These are phyloP conservation scores for Trypanosoma theileri DNA, from an alignment of 208 protist species.

Conservation along the genomic window DNA sequence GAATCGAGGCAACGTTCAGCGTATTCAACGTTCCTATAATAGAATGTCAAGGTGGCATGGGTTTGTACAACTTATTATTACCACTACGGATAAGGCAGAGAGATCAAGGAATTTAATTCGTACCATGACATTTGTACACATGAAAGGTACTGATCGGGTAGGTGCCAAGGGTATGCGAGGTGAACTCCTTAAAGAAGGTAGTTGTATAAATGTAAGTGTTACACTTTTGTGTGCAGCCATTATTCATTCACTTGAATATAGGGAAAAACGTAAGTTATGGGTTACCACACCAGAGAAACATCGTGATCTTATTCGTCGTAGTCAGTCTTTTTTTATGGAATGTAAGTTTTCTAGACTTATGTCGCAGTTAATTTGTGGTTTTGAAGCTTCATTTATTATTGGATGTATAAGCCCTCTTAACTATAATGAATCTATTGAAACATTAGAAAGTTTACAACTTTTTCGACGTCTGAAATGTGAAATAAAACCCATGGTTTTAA, in stretches of 20 bases:
- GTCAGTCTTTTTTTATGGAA: slow-evolving; percentile 91
- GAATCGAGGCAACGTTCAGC: slow-evolving; percentile 50
- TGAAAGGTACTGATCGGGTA: slow-evolving; percentile 82
- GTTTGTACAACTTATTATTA: slow-evolving; percentile 82
- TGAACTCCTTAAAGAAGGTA: slow-evolving; percentile 45
- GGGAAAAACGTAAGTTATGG: slow-evolving; percentile 36
- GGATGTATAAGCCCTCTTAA: slow-evolving; percentile 73
- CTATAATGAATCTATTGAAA: slow-evolving; percentile 80
- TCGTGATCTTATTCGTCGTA: slow-evolving; percentile 71
- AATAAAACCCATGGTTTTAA: slow-evolving; percentile 59
- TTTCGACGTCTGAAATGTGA: slow-evolving; percentile 63
- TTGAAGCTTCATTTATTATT: slow-evolving; percentile 86
- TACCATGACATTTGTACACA: slow-evolving; percentile 87
- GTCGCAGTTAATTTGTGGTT: slow-evolving; percentile 83
- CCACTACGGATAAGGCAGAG: slow-evolving; percentile 56
- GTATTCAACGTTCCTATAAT: slow-evolving; percentile 52
- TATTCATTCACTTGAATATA: slow-evolving; percentile 86
- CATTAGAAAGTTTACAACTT: slow-evolving; percentile 85
- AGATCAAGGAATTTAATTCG: slow-evolving; percentile 64
- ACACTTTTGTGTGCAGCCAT: slow-evolving; percentile 77
- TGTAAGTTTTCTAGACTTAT: slow-evolving; percentile 89
- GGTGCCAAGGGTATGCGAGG: slow-evolving; percentile 64
- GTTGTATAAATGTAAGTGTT: slow-evolving; percentile 82
- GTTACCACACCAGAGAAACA: slow-evolving; percentile 49
- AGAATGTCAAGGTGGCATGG: slow-evolving; percentile 81